phyloP scores from a whole-genome alignment of 2,329 filamentous ascomycete genomes.

The Nemania sp. region DNA sequence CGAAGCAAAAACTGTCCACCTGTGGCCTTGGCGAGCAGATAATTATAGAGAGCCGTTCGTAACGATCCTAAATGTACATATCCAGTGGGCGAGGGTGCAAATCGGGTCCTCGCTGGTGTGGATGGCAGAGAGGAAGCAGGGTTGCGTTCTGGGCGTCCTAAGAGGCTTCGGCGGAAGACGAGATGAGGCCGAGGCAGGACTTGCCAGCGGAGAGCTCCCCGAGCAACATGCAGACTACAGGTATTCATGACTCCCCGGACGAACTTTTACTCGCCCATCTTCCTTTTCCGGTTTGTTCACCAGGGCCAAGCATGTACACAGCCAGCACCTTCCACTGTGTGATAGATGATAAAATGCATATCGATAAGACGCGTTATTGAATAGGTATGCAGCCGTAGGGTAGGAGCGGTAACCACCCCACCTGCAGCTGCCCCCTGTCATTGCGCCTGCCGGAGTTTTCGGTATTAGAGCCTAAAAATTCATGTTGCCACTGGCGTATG shows the following conservation, averaged over 20 bases:
- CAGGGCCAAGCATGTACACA: too few relatives aligned
- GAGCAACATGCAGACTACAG: constrained; percentile 28
- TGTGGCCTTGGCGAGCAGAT: constrained; percentile 83
- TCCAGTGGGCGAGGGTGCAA: constrained; percentile 94
- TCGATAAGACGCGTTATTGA: constrained; percentile 12
- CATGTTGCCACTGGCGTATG: too few relatives aligned
- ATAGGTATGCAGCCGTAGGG: too few relatives aligned
- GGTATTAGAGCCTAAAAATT: too few relatives aligned
- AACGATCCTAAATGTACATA: constrained; percentile 91
- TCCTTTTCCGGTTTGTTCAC: neutral
- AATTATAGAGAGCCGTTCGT: constrained; percentile 94
- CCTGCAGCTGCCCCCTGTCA: too few relatives aligned
- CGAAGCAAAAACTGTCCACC: constrained; percentile 88
- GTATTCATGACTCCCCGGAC: constrained; percentile 17
- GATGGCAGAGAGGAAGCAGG: constrained; percentile 47
- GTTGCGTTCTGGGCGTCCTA: constrained; percentile 28
- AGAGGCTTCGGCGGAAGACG: constrained; percentile 35
- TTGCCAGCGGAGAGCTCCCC: constrained; percentile 29
- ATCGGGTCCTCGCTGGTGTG: constrained; percentile 74
- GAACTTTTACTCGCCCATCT: too few relatives aligned
- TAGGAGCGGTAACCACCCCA: too few relatives aligned
- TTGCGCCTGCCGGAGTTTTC: too few relatives aligned
- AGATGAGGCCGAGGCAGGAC: constrained; percentile 25
- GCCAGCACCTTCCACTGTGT: too few relatives aligned
- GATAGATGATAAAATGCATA: constrained; percentile 8